Percentiles rank a stretch among this genome's conserved stretches.
These are phyloP conservation scores for Purpureocillium takamizusanense DNA, from an alignment of 2,329 filamentous ascomycete species.

Conservation along the genomic window DNA sequence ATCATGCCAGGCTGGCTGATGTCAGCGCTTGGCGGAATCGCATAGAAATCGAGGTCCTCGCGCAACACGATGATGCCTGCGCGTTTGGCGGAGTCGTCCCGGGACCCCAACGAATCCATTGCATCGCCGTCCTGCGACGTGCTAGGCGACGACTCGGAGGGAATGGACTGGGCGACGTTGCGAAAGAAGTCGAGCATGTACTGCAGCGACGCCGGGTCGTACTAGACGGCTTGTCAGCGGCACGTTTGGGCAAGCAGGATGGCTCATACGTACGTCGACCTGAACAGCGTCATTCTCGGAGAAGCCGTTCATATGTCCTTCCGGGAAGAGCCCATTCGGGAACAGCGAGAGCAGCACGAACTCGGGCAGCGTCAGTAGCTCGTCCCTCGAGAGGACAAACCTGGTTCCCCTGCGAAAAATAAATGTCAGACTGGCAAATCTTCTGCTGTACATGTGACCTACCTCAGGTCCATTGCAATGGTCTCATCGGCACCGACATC, in stretches of 20 bases:
- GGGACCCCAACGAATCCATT: constrained; percentile 60
- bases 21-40: constrained; percentile 76
- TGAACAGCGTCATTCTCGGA: constrained; percentile 90
- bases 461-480: constrained; percentile 91
- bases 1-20: constrained; percentile 90
- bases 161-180: constrained; percentile 91
- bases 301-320: constrained; percentile 90
- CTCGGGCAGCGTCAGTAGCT: constrained; percentile 89
- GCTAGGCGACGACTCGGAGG: constrained; percentile 59
- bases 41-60: constrained; percentile 96
- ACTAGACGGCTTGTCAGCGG: constrained; percentile 44
- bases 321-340: constrained; percentile 94
- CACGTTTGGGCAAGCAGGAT: background rate
- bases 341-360: constrained; percentile 97
- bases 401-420: constrained; percentile 62
- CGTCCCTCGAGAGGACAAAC: constrained; percentile 90
- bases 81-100: constrained; percentile 74
- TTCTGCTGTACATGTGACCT: constrained; percentile 20
- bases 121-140: constrained; percentile 53
- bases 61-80: constrained; percentile 95
- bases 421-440: no score
- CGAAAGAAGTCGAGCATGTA: constrained; percentile 99
- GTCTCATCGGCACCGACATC: constrained; percentile 86
- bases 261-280: constrained; percentile 68
- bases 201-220: constrained; percentile 89